Evolutionary conservation across 169 alveolate species (phyloP), one percentile per base, ranked within the genome.

Genomic region (Plasmodium gallinaceum): DNA sequence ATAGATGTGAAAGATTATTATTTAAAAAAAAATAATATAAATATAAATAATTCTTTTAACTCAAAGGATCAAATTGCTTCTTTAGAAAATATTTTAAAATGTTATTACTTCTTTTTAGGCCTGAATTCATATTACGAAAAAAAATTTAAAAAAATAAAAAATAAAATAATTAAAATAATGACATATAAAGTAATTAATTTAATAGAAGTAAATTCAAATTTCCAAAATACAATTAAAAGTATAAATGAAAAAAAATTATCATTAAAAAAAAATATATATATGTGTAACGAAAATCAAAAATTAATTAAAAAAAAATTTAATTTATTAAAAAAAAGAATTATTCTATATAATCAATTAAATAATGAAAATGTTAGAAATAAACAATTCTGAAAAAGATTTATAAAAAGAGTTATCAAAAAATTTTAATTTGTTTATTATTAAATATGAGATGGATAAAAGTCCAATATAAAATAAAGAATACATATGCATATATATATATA

Each of bases 1-100:
- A 83, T 69, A 39, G 51, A 83, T 54, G 91, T 83, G 8, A 83
- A 83, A 54, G 91, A 83, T 24, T 83, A 83, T 46, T 83, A 54
- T 83, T 24, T 83, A 54, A 66, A 57, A 60, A 83, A 83, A 83
- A 51, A 83, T 57, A 70, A 83, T 16, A 68, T 68, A 9, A 52
- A 70, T 46, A 24, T 83, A 16, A 73, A 68, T 62, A 16, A 14
- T 6, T 37, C 83, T 9, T 48, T 9, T 16, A 70, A 65, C 7
- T n/a, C 16, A 68, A 24, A 37, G 16, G 45, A 73, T 16, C 26
- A 83, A 52, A 83, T 83, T 7, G 4, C 26, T 18, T 48, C 52
- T 32, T 60, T 83, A 26, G 86, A 83, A 68, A 43, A 83, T 18
- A n/a, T 62, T 26, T 22, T 83, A 14, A 20, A 45, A 60, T 32